Conservation (phyloP, 176 grass and related monocot genomes). For the Dendrocalamus sinicus region DNA sequence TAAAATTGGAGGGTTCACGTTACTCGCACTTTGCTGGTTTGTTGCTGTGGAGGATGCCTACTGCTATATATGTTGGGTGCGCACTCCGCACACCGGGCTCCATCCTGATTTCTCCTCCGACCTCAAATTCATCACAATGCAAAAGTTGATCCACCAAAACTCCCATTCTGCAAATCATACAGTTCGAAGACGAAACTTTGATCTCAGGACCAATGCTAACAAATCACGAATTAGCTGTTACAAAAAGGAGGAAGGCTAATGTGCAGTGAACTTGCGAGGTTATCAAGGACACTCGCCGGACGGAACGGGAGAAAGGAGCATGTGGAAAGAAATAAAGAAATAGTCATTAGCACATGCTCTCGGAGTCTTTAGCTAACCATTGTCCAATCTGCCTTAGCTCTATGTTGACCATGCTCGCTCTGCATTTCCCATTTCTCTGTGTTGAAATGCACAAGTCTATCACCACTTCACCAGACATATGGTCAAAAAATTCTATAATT, state of each 20-base stretch:
- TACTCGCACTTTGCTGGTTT: too few species aligned
- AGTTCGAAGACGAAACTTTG: background rate
- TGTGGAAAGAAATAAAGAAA: background rate
- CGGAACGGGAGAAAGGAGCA: background rate
- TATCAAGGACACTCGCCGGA: background rate
- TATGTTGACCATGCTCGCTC: background rate
- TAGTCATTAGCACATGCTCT: background rate
- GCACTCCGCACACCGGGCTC: too few species aligned
- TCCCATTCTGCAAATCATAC: background rate
- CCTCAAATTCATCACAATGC: too few species aligned
- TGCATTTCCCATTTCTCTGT: background rate
- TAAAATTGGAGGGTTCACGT: too few species aligned
- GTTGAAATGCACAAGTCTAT: background rate
- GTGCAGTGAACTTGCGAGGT: background rate
- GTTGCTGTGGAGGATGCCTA: too few species aligned
- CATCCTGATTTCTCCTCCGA: too few species aligned
- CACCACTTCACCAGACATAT: background rate
- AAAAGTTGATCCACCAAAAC: too few species aligned
- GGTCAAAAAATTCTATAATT: constrained; percentile 46
- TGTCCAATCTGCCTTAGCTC: background rate
- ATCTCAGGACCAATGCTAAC: background rate
- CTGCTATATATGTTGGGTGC: too few species aligned
- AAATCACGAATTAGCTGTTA: background rate
- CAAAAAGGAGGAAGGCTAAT: background rate
- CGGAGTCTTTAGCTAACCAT: background rate